These are phyloP conservation scores for Oenanthe sinensis DNA, from an alignment of 129 eudicot genomes.

Conservation along the genomic window DNA sequence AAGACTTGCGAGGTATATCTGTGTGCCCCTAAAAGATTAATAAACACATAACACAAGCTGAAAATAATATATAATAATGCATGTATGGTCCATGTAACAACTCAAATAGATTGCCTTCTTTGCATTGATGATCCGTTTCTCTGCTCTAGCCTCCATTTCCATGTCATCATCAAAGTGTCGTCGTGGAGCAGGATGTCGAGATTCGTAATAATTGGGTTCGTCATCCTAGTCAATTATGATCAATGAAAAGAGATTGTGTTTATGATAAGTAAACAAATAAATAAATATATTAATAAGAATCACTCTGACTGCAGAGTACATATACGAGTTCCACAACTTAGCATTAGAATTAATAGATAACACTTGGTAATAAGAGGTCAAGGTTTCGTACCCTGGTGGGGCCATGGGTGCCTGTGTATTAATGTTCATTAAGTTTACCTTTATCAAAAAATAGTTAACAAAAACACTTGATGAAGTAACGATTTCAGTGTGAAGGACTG, in stretches of 20 bases:
- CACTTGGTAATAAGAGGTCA: not conserved
- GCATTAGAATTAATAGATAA: not conserved
- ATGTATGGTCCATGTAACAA: not conserved
- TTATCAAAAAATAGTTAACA: no score
- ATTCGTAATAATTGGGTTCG: slow-evolving; percentile 70
- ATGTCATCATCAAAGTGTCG: slow-evolving; percentile 77
- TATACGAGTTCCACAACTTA: not conserved
- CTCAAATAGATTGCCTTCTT: slow-evolving; percentile 55
- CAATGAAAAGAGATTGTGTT: not conserved
- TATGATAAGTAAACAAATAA: not conserved
- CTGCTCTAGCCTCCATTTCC: slow-evolving; percentile 96
- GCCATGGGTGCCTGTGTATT: no score
- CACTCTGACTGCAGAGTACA: not conserved
- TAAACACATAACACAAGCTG: slow-evolving; percentile 1
- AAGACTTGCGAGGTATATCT: slow-evolving; percentile 64
- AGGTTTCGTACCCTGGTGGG: not conserved
- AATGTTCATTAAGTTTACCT: no score
- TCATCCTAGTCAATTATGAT: slow-evolving; percentile 49
- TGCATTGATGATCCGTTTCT: slow-evolving; percentile 81
- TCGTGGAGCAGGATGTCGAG: slow-evolving; percentile 62
- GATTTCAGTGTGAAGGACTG: not conserved
- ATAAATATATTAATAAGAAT: not conserved
- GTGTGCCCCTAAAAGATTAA: slow-evolving; percentile 37
- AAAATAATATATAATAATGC: not conserved
- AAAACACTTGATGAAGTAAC: not conserved